phyloP scores from a whole-genome alignment of 192 early-diverging fungal species.

The Mortierella alpina region DNA sequence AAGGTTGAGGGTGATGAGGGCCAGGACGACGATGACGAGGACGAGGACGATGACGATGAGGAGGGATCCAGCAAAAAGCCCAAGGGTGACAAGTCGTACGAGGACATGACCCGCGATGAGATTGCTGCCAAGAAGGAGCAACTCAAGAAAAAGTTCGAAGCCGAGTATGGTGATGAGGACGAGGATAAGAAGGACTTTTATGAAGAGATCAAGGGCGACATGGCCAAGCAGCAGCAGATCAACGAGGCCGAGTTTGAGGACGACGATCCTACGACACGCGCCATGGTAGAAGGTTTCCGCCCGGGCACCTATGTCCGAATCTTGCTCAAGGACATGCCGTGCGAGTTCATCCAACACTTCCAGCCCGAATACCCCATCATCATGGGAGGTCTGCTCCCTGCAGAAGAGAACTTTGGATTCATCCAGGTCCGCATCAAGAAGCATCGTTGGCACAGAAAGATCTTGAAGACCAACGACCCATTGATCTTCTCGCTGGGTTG shows the following conservation, averaged over 20 bases:
- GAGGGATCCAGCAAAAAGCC: constrained; percentile 12
- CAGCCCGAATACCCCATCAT: constrained; percentile 92
- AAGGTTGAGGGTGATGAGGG: constrained; percentile 54
- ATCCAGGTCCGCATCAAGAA: constrained; percentile 97
- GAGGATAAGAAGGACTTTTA: constrained; percentile 84
- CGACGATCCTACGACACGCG: constrained; percentile 76
- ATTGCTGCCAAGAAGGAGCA: constrained; percentile 87
- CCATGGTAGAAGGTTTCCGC: constrained; percentile 91
- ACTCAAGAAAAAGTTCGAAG: constrained; percentile 94
- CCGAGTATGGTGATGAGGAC: constrained; percentile 84
- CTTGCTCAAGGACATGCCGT: constrained; percentile 89
- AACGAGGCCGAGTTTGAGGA: constrained; percentile 92
- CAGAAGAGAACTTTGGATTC: constrained; percentile 95
- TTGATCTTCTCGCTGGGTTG: constrained; percentile 97
- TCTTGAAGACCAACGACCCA: constrained; percentile 98
- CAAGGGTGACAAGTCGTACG: constrained; percentile 59
- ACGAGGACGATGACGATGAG: constrained; percentile 33
- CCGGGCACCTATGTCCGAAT: constrained; percentile 95
- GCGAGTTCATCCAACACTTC: constrained; percentile 94
- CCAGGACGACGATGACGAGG: constrained; percentile 27
- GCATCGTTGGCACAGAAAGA: constrained; percentile 96
- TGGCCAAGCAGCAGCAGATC: constrained; percentile 83
- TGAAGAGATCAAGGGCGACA: constrained; percentile 89
- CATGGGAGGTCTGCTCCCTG: constrained; percentile 87
- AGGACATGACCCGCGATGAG: constrained; percentile 70